These are phyloP conservation scores for Globisporangium spinosum DNA, from an alignment of 352 stramenopile genomes.

Conservation along the genomic window DNA sequence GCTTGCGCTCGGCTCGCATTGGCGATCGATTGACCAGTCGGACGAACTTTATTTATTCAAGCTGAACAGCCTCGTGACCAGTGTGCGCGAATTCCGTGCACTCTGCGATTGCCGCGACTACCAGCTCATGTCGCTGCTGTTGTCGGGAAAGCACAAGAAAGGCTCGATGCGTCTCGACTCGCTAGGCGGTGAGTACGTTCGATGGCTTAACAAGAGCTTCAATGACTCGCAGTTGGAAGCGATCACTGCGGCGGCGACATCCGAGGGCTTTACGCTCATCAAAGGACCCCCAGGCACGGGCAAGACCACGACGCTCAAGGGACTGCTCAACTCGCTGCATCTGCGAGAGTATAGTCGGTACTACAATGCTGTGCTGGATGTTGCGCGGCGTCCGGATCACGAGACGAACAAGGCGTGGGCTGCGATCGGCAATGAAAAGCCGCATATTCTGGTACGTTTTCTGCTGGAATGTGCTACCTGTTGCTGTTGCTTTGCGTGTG, in stretches of 20 bases:
- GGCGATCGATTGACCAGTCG: constrained; percentile 44
- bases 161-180: constrained; percentile 81
- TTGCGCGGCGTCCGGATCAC: constrained; percentile 68
- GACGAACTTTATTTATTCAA: constrained; percentile 73
- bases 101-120: constrained; percentile 83
- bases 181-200: constrained; percentile 75
- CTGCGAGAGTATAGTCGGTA: constrained; percentile 91
- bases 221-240: constrained; percentile 90
- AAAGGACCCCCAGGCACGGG: constrained; percentile 88
- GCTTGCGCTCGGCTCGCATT: constrained; percentile 52
- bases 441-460: constrained; percentile 83
- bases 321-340: constrained; percentile 90
- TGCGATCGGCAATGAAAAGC: constrained; percentile 85
- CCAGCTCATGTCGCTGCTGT: constrained; percentile 63
- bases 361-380: constrained; percentile 87
- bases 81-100: constrained; percentile 81
- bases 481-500: not conserved
- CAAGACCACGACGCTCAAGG: constrained; percentile 92
- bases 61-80: constrained; percentile 87
- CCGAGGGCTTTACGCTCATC: constrained; percentile 89
- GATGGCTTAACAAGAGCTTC: constrained; percentile 75
- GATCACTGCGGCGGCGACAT: constrained; percentile 85
- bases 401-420: constrained; percentile 84
- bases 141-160: constrained; percentile 65
- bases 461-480: not conserved